phyloP scores from a whole-genome alignment of 2,329 filamentous ascomycete genomes.

The Sporothrix curviconia region DNA sequence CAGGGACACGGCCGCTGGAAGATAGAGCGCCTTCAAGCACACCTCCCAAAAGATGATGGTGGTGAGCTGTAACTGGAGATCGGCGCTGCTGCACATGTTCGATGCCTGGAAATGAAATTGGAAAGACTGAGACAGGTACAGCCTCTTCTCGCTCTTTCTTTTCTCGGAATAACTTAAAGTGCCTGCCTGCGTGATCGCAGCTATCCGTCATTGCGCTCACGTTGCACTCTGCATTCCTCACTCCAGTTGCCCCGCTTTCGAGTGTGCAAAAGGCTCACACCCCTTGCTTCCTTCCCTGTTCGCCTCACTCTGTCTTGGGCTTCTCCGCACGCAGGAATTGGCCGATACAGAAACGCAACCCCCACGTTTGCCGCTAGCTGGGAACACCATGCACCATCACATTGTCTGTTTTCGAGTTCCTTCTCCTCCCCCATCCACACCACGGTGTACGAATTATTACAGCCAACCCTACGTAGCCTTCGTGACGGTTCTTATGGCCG shows the following conservation, averaged over 20 bases:
- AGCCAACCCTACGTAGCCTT: not conserved
- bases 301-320: not conserved
- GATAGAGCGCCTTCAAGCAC: not conserved
- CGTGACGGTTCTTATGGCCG: not conserved
- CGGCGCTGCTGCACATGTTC: slow-evolving; percentile 11
- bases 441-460: not conserved
- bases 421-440: not conserved
- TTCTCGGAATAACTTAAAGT: too few species aligned
- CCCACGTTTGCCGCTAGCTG: slow-evolving; percentile 14
- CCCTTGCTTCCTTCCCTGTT: slow-evolving; percentile 6
- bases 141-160: too few species aligned
- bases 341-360: not conserved
- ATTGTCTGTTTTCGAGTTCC: not conserved
- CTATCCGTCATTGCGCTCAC: too few species aligned
- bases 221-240: too few species aligned
- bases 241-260: not conserved
- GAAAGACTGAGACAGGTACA: not conserved
- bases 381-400: slow-evolving; percentile 3
- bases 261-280: too few species aligned
- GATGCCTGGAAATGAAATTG: not conserved
- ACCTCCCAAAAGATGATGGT: not conserved
- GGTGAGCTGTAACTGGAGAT: slow-evolving; percentile 2
- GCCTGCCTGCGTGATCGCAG: not conserved
- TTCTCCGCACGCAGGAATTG: slow-evolving; percentile 10
- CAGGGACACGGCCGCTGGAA: too few species aligned